Evolutionary conservation across 768 basidiomycete genomes (phyloP).

Genomic region (Cystobasidium tubakii): DNA sequence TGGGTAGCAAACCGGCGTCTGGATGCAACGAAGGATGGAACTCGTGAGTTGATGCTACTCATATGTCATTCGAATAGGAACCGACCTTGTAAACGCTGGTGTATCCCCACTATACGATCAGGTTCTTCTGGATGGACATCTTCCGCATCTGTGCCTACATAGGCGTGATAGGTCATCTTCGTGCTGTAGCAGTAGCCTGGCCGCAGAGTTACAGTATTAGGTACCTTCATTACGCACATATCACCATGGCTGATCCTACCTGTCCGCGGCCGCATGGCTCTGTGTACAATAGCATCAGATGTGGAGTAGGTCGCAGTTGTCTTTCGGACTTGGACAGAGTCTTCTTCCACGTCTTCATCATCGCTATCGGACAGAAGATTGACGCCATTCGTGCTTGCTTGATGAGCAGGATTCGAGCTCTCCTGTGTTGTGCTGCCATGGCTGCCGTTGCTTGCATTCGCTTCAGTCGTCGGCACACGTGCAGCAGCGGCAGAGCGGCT

Average conservation of each 20-base stretch:
- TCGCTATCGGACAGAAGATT: background rate
- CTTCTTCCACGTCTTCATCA: background rate
- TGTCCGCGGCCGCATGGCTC: background rate
- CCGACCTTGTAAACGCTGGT: slow-evolving; percentile 56
- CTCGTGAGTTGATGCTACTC: too few species aligned
- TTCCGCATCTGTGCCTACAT: slow-evolving; percentile 55
- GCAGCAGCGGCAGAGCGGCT: background rate
- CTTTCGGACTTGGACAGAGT: background rate
- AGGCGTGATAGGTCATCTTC: slow-evolving; percentile 77
- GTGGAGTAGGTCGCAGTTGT: background rate
- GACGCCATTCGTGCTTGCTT: background rate
- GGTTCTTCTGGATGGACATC: slow-evolving; percentile 67
- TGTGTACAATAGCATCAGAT: background rate
- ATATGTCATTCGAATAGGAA: background rate
- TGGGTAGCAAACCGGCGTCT: slow-evolving; percentile 57
- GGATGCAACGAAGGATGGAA: background rate
- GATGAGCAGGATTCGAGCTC: background rate
- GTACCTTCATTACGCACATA: background rate
- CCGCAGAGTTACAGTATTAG: background rate
- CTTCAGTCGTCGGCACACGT: background rate
- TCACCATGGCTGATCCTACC: background rate
- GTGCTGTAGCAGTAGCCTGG: slow-evolving; percentile 57
- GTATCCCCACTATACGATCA: slow-evolving; percentile 70
- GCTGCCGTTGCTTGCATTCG: background rate
- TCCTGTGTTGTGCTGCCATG: slow-evolving; percentile 11